These are phyloP conservation scores for Podila clonocystis DNA, from an alignment of 192 early-diverging fungal species.

Conservation along the genomic window DNA sequence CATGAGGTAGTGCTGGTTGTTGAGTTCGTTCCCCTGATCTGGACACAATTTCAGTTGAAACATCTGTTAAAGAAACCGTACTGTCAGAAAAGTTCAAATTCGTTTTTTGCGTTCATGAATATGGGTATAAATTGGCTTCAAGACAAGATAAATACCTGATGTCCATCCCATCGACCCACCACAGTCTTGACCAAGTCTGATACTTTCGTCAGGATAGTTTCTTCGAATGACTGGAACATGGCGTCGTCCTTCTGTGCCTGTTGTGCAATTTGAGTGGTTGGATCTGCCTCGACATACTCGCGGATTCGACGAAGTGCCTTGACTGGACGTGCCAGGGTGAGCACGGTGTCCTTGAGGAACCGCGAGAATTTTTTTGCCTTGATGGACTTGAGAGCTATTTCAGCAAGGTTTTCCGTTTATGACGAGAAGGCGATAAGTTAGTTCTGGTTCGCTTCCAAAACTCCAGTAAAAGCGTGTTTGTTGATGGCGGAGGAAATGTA, in stretches of 20 bases:
- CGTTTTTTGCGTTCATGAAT: no score
- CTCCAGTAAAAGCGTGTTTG: no score
- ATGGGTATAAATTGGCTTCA: not conserved
- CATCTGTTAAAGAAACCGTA: not conserved
- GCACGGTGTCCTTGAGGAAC: slow-evolving; percentile 28
- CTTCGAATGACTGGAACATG: slow-evolving; percentile 18
- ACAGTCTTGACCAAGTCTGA: slow-evolving; percentile 10
- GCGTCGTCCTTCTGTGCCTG: slow-evolving; percentile 7
- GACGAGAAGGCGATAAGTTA: not conserved
- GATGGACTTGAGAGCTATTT: slow-evolving; percentile 21
- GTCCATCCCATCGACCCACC: slow-evolving; percentile 9
- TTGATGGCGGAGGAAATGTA: no score
- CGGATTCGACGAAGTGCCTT: slow-evolving; percentile 28
- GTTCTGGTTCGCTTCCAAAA: not conserved
- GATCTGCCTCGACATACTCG: slow-evolving; percentile 27
- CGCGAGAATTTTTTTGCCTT: slow-evolving; percentile 37
- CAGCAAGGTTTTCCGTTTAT: not conserved
- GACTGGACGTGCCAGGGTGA: slow-evolving; percentile 29
- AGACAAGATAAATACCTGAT: slow-evolving; percentile 14
- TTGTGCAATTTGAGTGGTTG: slow-evolving; percentile 3
- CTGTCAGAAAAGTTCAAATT: not conserved
- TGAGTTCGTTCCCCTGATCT: slow-evolving; percentile 26
- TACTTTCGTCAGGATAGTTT: slow-evolving; percentile 18
- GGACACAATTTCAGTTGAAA: slow-evolving; percentile 25
- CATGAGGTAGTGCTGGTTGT: slow-evolving; percentile 45